Evolutionary conservation across 2,329 filamentous ascomycete genomes (phyloP).

Genomic region (Fusarium falciforme): DNA sequence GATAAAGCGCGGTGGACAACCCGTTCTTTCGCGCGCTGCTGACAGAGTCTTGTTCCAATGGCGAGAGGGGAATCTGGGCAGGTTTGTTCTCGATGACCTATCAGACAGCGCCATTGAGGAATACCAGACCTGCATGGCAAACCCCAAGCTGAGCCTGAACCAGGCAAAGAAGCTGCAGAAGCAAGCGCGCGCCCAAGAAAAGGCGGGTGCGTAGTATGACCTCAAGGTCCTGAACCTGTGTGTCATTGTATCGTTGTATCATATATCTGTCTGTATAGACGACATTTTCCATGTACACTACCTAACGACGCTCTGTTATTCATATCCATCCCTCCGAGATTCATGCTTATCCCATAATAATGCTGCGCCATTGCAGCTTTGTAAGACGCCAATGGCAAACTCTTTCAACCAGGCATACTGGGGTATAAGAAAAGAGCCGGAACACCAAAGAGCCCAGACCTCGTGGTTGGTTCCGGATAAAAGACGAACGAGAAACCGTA

Average conservation of each 20-base stretch:
- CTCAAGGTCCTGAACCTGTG: neutral
- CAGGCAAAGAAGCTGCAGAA: conserved; percentile 77
- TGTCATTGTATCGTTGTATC: conserved; percentile 14
- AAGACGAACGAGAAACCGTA: conserved; percentile 9
- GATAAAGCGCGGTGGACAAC: conserved; percentile 76
- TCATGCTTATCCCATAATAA: conserved; percentile 14
- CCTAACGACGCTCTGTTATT: conserved; percentile 23
- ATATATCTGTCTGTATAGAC: conserved; percentile 24
- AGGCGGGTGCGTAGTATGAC: conserved; percentile 42
- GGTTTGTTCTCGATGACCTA: conserved; percentile 83
- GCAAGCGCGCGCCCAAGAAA: conserved; percentile 63
- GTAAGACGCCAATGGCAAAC: conserved; percentile 25
- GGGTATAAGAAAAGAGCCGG: conserved; percentile 31
- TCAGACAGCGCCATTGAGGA: conserved; percentile 65
- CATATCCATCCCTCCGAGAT: conserved; percentile 9
- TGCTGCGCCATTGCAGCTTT: conserved; percentile 20
- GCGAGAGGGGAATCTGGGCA: conserved; percentile 80
- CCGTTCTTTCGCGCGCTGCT: conserved; percentile 78
- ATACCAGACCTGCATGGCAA: conserved; percentile 60
- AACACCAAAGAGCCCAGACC: conserved; percentile 18
- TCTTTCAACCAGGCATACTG: conserved; percentile 9
- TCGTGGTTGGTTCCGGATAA: conserved; percentile 15
- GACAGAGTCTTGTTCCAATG: conserved; percentile 85
- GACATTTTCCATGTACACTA: conserved; percentile 33
- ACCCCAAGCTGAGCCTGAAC: conserved; percentile 69